Evolutionary conservation across 177 flowering plant genomes (phyloP), one percentile per base, ranked within the genome.

Genomic region (Vitis hybrid): DNA sequence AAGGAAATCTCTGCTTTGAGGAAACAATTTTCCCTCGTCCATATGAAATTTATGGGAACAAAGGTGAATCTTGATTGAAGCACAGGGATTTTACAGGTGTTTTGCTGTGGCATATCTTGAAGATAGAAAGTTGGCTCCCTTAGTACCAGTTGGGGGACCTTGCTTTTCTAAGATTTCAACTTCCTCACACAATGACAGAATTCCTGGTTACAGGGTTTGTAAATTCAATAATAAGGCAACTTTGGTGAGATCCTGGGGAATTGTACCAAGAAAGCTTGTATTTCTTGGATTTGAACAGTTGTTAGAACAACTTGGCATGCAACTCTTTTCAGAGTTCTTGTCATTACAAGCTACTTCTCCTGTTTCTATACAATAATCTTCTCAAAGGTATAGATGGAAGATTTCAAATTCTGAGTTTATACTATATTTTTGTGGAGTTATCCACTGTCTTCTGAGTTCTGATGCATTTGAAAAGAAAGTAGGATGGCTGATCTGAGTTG

Each of bases 71-170:
- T 39, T 50, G n/a, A 52, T 52, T 19, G 55, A 7, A 31, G 52
- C 21, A 15, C 53, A 66, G 58, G 60, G 57, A 48, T 72, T 68
- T 67, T 83, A 80, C 83, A 95, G 99, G 83, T 83, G 19, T 19
- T 19, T 19, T 19, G 19, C 19, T 19, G 19, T 19, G 65, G 98
- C 98, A 2, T 79, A 75, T 51, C 85, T 89, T 61, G 98, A 95
- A 75, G 97, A 95, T 76, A 83, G 94, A 72, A 87, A 84, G 67
- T 60, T 55, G 29, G 29, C 29, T 26, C 29, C 29, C 33, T 62
- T 90, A 56, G 98, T 97, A 67, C 99, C 99, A 12, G 76, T 60
- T 95, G 99, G 99, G 94, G 84, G 39, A 87, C 90, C 86, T 87
- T 94, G 80, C 83, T 91, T 69, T 90, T 93, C 81, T 94, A 72